These are phyloP conservation scores for Clonostachys rhizophaga DNA, from an alignment of 2,329 filamentous ascomycete species.

Conservation along the genomic window DNA sequence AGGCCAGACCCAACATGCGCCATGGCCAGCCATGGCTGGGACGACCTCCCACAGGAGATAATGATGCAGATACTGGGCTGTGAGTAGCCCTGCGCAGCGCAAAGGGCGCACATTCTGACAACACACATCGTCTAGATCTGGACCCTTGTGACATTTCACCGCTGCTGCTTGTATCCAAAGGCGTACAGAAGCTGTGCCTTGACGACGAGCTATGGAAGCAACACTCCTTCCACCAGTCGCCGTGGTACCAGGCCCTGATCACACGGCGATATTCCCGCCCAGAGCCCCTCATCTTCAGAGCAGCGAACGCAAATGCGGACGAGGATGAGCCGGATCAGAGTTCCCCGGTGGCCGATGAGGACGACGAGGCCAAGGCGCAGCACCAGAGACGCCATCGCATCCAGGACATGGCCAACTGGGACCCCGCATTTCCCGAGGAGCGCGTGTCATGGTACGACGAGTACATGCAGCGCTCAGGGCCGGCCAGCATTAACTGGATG, in stretches of 20 bases:
- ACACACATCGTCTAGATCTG: slow-evolving; percentile 18
- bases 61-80: slow-evolving; percentile 58
- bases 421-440: slow-evolving; percentile 70
- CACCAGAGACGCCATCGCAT: slow-evolving; percentile 11
- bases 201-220: slow-evolving; percentile 75
- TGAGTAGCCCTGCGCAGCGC: slow-evolving; percentile 24
- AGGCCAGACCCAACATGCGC: slow-evolving; percentile 1
- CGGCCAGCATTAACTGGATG: slow-evolving; percentile 73
- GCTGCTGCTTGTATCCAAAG: slow-evolving; percentile 65
- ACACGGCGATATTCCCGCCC: slow-evolving; percentile 23
- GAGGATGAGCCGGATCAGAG: neutral
- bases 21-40: slow-evolving; percentile 17
- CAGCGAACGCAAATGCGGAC: neutral
- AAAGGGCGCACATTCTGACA: slow-evolving; percentile 8
- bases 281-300: neutral
- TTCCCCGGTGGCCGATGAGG: slow-evolving; percentile 21
- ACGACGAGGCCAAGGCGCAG: slow-evolving; percentile 13
- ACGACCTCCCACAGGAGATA: slow-evolving; percentile 60
- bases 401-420: slow-evolving; percentile 74
- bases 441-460: slow-evolving; percentile 81
- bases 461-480: slow-evolving; percentile 77
- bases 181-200: slow-evolving; percentile 61
- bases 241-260: slow-evolving; percentile 58
- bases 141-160: slow-evolving; percentile 44
- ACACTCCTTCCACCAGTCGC: slow-evolving; percentile 67